Conservation (phyloP, 768 basidiomycete genomes). For the Pisolithus albus region DNA sequence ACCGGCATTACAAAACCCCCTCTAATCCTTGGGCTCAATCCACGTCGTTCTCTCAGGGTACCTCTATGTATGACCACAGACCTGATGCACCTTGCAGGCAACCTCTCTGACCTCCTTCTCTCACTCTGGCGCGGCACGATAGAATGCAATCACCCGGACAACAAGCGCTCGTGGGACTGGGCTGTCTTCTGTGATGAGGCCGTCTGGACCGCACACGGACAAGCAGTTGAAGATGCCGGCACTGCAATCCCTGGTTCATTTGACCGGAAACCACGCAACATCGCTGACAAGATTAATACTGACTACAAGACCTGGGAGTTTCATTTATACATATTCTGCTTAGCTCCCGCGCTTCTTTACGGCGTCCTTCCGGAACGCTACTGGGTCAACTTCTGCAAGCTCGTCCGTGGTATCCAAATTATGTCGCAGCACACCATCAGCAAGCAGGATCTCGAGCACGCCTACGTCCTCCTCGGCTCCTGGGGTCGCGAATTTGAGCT, state of each 20-base stretch:
- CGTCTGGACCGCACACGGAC: conserved; percentile 16
- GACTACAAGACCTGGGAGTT: conserved; percentile 20
- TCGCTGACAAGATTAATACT: conserved; percentile 15
- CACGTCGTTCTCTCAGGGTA: conserved; percentile 14
- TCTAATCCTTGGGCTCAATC: conserved; percentile 28
- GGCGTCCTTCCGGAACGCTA: conserved; percentile 10
- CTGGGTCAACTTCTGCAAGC: conserved; percentile 17
- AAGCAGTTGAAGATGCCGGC: conserved; percentile 9
- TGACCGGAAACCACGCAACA: conserved; percentile 15
- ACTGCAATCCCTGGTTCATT: conserved; percentile 12
- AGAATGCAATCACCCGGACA: not conserved
- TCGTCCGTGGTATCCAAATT: conserved; percentile 15
- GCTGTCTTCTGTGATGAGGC: conserved; percentile 17
- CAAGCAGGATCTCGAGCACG: conserved; percentile 6
- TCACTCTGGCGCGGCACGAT: conserved; percentile 12
- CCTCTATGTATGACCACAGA: conserved; percentile 30
- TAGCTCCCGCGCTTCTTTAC: conserved; percentile 14
- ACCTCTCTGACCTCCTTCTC: conserved; percentile 18
- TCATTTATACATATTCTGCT: conserved; percentile 13
- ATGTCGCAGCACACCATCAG: conserved; percentile 14
- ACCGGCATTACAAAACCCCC: conserved; percentile 31
- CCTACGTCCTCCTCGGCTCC: conserved; percentile 9
- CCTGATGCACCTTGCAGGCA: conserved; percentile 29
- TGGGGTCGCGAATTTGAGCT: conserved; percentile 24
- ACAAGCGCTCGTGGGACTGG: conserved; percentile 25